Conservation (phyloP, 2,329 filamentous ascomycete species). For the Aspergillus ibericus region DNA sequence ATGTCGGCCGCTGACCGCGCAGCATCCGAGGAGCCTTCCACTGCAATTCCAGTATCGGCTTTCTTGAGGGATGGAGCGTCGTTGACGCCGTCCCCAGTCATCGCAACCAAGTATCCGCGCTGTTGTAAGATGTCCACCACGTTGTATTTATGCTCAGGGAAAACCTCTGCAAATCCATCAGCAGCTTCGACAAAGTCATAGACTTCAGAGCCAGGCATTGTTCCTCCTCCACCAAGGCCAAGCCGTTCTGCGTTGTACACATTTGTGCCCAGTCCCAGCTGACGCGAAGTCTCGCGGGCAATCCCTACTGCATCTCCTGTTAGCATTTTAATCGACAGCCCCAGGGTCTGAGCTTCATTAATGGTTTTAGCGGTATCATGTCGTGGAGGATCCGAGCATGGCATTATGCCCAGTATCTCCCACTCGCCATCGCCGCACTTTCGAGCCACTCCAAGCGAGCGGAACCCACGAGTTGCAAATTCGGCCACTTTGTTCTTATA, state of each 20-base stretch:
- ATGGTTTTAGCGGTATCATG: slow-evolving; percentile 89
- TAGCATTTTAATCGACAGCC: slow-evolving; percentile 93
- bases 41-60: slow-evolving; percentile 94
- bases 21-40: slow-evolving; percentile 88
- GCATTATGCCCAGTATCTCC: slow-evolving; percentile 95
- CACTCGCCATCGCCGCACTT: slow-evolving; percentile 78
- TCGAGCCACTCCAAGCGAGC: slow-evolving; percentile 88
- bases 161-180: slow-evolving; percentile 92
- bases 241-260: slow-evolving; percentile 92
- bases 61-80: slow-evolving; percentile 91
- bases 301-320: slow-evolving; percentile 94
- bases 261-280: slow-evolving; percentile 88
- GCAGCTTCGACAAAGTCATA: slow-evolving; percentile 95
- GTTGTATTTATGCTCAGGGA: slow-evolving; percentile 93
- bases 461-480: slow-evolving; percentile 90
- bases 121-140: slow-evolving; percentile 92
- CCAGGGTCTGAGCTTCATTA: slow-evolving; percentile 82
- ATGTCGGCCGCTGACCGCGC: slow-evolving; percentile 90
- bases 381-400: slow-evolving; percentile 86
- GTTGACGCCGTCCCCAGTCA: slow-evolving; percentile 96
- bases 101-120: slow-evolving; percentile 89
- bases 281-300: slow-evolving; percentile 85
- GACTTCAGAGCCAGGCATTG: slow-evolving; percentile 90
- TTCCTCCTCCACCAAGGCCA: slow-evolving; percentile 83
- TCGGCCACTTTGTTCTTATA: slow-evolving; percentile 94